Evolutionary conservation across 495 filamentous ascomycete genomes (phyloP).

Genomic region (Lophiostoma macrostomum): DNA sequence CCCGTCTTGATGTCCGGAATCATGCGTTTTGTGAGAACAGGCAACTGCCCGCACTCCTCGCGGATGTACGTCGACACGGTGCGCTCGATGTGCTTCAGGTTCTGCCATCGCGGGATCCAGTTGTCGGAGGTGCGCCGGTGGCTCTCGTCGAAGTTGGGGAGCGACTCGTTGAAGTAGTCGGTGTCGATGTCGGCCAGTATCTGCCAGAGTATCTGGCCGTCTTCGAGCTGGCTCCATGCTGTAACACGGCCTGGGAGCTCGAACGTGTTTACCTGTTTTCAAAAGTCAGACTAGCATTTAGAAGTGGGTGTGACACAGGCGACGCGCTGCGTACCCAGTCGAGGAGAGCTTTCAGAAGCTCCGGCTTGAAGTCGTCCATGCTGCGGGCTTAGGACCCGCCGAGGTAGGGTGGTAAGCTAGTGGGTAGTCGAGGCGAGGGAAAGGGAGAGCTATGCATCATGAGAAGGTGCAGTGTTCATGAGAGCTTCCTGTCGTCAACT

Average conservation of each 20-base stretch:
- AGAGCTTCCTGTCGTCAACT: constrained; percentile 5
- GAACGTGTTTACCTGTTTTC: constrained; percentile 32
- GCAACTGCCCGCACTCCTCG: constrained; percentile 52
- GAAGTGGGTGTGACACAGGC: background rate
- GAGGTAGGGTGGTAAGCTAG: constrained; percentile 4
- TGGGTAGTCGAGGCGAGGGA: constrained; percentile 8
- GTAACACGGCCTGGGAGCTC: constrained; percentile 24
- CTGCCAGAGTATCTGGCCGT: constrained; percentile 71
- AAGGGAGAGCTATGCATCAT: constrained; percentile 28
- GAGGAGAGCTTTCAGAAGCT: constrained; percentile 47
- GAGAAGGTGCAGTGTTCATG: constrained; percentile 15
- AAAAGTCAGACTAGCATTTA: background rate
- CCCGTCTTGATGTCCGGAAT: constrained; percentile 59
- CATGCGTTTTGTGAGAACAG: constrained; percentile 46
- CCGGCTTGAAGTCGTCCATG: constrained; percentile 36
- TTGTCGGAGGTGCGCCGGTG: constrained; percentile 23
- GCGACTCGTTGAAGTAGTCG: constrained; percentile 62
- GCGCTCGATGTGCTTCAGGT: constrained; percentile 65
- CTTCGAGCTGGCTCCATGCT: constrained; percentile 59
- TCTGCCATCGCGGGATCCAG: constrained; percentile 41
- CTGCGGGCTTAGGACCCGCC: constrained; percentile 11
- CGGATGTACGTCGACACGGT: constrained; percentile 64
- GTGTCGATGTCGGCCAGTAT: constrained; percentile 64
- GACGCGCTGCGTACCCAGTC: constrained; percentile 48
- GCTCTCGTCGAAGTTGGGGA: constrained; percentile 53